These are phyloP conservation scores for Coniochaeta prunicola DNA, from an alignment of 2,329 filamentous ascomycete species.

Conservation along the genomic window DNA sequence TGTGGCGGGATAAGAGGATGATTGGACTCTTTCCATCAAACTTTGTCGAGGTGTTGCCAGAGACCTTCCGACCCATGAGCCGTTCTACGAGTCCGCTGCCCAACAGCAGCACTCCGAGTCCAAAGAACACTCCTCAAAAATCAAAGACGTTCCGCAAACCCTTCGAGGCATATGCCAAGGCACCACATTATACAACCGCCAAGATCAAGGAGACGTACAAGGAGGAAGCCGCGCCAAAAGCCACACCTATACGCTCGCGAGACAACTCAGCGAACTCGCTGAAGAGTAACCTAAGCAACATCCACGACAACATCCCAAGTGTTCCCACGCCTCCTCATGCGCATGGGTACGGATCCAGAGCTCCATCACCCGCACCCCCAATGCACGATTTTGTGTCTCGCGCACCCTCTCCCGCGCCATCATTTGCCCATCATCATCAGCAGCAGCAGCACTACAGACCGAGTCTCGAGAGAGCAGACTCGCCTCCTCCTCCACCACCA, in stretches of 20 bases:
- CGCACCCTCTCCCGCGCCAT: slow-evolving; percentile 29
- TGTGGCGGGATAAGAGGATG: slow-evolving; percentile 83
- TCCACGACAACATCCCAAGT: slow-evolving; percentile 17
- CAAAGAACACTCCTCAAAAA: slow-evolving; percentile 49
- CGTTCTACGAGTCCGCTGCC: slow-evolving; percentile 56
- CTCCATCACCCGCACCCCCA: slow-evolving; percentile 30
- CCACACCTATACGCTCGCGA: slow-evolving; percentile 19
- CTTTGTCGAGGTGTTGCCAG: slow-evolving; percentile 85
- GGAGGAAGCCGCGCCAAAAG: slow-evolving; percentile 20
- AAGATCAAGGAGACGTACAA: slow-evolving; percentile 53
- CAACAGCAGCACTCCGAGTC: slow-evolving; percentile 44
- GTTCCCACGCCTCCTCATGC: slow-evolving; percentile 21
- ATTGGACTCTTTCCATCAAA: slow-evolving; percentile 95
- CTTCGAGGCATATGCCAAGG: slow-evolving; percentile 60
- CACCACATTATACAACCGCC: slow-evolving; percentile 57
- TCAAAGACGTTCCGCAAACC: slow-evolving; percentile 59
- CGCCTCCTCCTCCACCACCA: slow-evolving; percentile 72
- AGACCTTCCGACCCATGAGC: slow-evolving; percentile 72
- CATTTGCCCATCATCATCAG: slow-evolving; percentile 24
- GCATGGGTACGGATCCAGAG: slow-evolving; percentile 25
- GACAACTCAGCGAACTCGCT: slow-evolving; percentile 35
- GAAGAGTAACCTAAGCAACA: slow-evolving; percentile 9
- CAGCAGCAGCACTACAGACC: slow-evolving; percentile 13
- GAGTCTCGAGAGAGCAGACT: slow-evolving; percentile 34
- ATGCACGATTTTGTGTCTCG: not conserved